Base-by-base conservation (phyloP, 345 rosid genomes). In the Arabidopsis arenosa region DNA sequence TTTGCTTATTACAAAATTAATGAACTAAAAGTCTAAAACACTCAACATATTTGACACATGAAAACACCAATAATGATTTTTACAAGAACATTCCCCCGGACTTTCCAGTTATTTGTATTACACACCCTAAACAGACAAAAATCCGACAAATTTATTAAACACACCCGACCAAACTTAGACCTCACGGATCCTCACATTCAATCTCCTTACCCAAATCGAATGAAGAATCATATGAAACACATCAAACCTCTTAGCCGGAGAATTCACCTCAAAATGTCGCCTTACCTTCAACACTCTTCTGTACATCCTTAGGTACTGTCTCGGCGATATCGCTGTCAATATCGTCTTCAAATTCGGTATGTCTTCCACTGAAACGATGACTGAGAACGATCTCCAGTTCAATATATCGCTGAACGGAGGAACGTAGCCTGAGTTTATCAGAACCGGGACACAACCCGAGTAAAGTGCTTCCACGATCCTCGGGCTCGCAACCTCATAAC, bases 171-270 rank as follows among this genome's bases (percentile, higher is more conserved):
- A 12, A 60, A 44, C 55, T 80, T 47, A 75, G 47, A 74, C 73
- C 61, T 83, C 80, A 48, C 75, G 81, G 36, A 93, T 83, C 73
- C 83, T 80, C 35, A 90, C 85, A 79, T 93, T 93, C 39, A 93
- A 70, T 77, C 97, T 83, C 78, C 98, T 79, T 0, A 88, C 88
- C 97, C 98, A 93, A 67, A 91, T 75, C 0, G 98, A 93, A 77
- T 93, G 98, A 54, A 93, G 92, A 48, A 93, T 93, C 98, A 93
- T 91, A 47, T 93, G 98, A 63, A 88, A 93, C 33, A 93, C 96
- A 72, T 93, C 98, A 57, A 80, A 93, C 70, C 97, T 79, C 82
- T 84, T 81, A 0, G 98, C 92, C 17, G 97, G 96, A 39, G 86
- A 89, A 62, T 89, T 82, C 49, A 91, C 87, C 79, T 86, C 92